Percentiles rank a stretch among this genome's conserved stretches.
Conservation (phyloP, 2,329 filamentous ascomycete species). For the Parastagonospora nodorum region DNA sequence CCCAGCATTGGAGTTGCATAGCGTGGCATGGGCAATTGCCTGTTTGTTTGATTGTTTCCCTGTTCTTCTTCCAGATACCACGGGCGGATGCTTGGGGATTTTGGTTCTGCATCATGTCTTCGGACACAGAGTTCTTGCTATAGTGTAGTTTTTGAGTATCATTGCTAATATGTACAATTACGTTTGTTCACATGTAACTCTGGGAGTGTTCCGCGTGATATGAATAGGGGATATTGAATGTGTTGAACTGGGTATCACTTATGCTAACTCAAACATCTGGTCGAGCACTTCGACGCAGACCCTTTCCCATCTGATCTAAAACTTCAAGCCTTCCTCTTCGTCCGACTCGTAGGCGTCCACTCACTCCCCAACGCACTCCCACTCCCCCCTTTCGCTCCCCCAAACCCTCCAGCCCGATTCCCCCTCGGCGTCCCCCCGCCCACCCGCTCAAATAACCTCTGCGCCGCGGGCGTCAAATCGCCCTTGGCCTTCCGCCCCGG, state of each 20-base stretch:
- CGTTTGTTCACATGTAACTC: neutral
- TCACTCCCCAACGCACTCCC: conserved; percentile 15
- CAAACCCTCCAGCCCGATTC: conserved; percentile 25
- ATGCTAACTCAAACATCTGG: conserved; percentile 6
- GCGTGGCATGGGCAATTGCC: neutral
- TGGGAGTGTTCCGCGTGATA: too few relatives aligned
- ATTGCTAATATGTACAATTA: neutral
- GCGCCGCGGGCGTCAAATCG: conserved; percentile 71
- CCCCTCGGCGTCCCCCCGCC: conserved; percentile 42
- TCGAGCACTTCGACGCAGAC: conserved; percentile 34
- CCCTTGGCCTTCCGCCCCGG: conserved; percentile 59
- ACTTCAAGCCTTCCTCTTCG: conserved; percentile 24
- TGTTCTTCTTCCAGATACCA: conserved; percentile 11
- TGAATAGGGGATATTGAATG: too few relatives aligned
- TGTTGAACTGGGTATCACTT: neutral
- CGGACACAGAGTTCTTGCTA: neutral
- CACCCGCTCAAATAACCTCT: conserved; percentile 51
- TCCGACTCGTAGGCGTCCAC: conserved; percentile 38
- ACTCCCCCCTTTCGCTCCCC: conserved; percentile 17
- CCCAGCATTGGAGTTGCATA: conserved; percentile 2
- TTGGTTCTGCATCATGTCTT: too few relatives aligned
- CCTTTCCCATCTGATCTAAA: neutral
- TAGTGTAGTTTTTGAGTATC: neutral
- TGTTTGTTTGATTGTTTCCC: neutral
- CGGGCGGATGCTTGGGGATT: neutral